A percentile compares a stretch with the other conserved stretches of the same genome.
Evolutionary conservation across 2,329 filamentous ascomycete genomes (phyloP).

Genomic region (Trematosphaeria pertusa): DNA sequence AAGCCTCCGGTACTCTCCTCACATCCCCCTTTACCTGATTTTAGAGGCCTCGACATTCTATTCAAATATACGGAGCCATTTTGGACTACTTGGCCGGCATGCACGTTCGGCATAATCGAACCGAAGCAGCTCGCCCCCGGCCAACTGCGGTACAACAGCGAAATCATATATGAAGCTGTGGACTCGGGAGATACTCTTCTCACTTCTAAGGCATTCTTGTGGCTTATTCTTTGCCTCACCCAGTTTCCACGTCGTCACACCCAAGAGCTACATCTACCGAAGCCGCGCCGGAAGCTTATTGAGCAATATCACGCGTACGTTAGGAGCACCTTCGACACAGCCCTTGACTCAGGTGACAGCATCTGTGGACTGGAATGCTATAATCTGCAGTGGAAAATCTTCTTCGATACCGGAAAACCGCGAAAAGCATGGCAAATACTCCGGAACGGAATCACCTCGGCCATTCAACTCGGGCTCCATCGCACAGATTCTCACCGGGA

Average conservation of each 20-base stretch:
- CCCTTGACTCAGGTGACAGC: background rate
- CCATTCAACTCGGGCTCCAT: slow-evolving; percentile 4
- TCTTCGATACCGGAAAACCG: slow-evolving; percentile 5
- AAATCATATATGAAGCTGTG: background rate
- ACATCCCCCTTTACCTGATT: background rate
- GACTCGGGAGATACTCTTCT: background rate
- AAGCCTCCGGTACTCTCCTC: background rate
- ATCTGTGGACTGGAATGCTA: slow-evolving; percentile 2
- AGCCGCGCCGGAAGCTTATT: background rate
- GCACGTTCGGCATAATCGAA: background rate
- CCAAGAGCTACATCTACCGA: background rate
- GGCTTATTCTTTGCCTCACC: slow-evolving; percentile 1
- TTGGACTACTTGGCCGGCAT: background rate
- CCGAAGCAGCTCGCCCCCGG: background rate
- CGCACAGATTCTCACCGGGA: background rate
- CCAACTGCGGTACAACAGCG: background rate
- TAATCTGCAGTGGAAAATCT: slow-evolving; percentile 2
- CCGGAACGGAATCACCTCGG: background rate
- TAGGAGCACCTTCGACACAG: background rate
- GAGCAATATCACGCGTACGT: background rate
- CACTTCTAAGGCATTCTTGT: background rate
- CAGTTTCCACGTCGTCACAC: background rate
- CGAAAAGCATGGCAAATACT: slow-evolving; percentile 3
- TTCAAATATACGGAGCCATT: background rate
- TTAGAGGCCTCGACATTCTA: background rate